phyloP scores from a whole-genome alignment of 306 rosid genomes.

The Inga leiocalycina region DNA sequence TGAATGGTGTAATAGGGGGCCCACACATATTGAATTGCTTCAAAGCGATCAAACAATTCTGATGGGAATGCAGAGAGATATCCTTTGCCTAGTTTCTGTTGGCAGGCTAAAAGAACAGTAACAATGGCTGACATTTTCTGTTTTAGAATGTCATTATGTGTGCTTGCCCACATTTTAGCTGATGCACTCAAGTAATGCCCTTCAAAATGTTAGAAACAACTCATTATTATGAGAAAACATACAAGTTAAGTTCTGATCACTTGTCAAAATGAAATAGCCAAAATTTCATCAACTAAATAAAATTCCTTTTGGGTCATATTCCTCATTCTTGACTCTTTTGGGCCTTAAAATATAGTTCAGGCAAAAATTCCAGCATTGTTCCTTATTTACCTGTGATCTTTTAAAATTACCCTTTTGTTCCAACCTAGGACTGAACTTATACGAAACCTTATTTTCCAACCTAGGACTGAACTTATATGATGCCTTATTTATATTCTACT shows the following conservation, averaged over 20 bases:
- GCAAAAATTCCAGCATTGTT: no score
- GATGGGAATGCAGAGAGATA: conserved; percentile 38
- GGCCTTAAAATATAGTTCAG: no score
- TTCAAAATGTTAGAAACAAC: background rate
- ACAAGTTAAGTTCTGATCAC: background rate
- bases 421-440: no score
- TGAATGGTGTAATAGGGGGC: conserved; percentile 83
- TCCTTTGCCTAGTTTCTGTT: conserved; percentile 53
- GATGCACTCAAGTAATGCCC: conserved; percentile 79
- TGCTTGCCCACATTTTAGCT: conserved; percentile 70
- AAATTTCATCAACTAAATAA: no score
- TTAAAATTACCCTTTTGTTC: no score
- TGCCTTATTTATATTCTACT: no score
- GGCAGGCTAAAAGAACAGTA: conserved; percentile 48
- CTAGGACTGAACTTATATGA: no score
- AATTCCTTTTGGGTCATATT: no score
- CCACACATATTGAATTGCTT: conserved; percentile 55
- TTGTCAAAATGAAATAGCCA: no score
- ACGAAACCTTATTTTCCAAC: no score
- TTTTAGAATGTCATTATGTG: conserved; percentile 44
- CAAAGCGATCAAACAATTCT: conserved; percentile 62
- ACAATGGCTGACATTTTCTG: conserved; percentile 55
- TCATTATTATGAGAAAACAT: background rate
- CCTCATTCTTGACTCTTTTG: no score
- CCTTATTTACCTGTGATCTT: no score